Evolutionary conservation across 225 moss, liverwort and hornwort genomes (phyloP).

Genomic region (Rhytidiadelphus loreus): DNA sequence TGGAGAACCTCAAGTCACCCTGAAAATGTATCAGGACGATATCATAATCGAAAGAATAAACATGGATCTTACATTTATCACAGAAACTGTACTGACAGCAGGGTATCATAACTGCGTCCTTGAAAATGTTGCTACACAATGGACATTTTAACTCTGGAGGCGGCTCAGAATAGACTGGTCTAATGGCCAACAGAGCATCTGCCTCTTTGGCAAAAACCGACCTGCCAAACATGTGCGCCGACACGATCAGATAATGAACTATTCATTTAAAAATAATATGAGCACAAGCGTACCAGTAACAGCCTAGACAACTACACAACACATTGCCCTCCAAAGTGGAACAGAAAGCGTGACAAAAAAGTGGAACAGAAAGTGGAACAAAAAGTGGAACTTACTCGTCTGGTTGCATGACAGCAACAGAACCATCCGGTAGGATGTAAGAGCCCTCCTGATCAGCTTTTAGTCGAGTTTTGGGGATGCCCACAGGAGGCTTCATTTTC

Average conservation of each 20-base stretch:
- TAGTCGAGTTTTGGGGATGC: conserved; percentile 91
- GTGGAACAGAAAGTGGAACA: background rate
- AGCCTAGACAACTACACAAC: background rate
- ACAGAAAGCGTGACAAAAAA: background rate
- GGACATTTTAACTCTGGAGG: conserved; percentile 91
- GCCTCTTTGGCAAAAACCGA: conserved; percentile 90
- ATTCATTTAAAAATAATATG: background rate
- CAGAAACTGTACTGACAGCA: conserved; percentile 99
- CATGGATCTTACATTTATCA: conserved; percentile 72
- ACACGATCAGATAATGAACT: background rate
- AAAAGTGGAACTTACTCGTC: conserved; percentile 56
- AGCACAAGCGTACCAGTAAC: background rate
- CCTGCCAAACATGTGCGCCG: conserved; percentile 23
- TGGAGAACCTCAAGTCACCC: background rate
- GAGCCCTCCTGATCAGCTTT: conserved; percentile 93
- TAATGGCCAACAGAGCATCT: conserved; percentile 70
- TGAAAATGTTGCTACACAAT: conserved; percentile 72
- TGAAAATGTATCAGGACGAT: background rate
- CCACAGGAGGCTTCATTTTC: conserved; percentile 92
- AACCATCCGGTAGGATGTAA: conserved; percentile 86
- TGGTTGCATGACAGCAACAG: conserved; percentile 94
- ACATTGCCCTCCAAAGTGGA: background rate
- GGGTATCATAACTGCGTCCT: conserved; percentile 97
- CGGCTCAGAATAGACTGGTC: conserved; percentile 66
- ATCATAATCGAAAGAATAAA: background rate